These are phyloP conservation scores for Mycena epipterygia DNA, from an alignment of 768 basidiomycete species.

Conservation along the genomic window DNA sequence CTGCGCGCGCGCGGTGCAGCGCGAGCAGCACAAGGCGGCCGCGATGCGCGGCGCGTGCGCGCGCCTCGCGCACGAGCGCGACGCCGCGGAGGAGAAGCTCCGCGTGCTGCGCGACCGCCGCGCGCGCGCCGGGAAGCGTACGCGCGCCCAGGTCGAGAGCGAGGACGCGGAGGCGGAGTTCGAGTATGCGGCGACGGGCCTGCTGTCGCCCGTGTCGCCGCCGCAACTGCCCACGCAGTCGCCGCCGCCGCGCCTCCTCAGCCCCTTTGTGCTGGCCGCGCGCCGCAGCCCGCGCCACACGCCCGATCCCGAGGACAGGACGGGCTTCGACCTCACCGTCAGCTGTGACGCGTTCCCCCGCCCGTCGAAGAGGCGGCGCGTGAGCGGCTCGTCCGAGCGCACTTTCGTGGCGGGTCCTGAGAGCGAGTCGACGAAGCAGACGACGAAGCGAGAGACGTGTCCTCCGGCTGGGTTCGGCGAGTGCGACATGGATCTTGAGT, in stretches of 20 bases:
- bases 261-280: slow-evolving; percentile 32
- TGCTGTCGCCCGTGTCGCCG: slow-evolving; percentile 26
- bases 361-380: slow-evolving; percentile 27
- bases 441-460: slow-evolving; percentile 25
- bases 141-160: slow-evolving; percentile 17
- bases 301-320: slow-evolving; percentile 27
- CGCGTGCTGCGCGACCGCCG: slow-evolving; percentile 42
- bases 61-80: slow-evolving; percentile 50
- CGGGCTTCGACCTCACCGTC: slow-evolving; percentile 32
- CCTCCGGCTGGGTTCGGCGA: slow-evolving; percentile 26
- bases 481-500: slow-evolving; percentile 37
- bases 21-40: slow-evolving; percentile 49
- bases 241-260: slow-evolving; percentile 32
- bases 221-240: slow-evolving; percentile 26
- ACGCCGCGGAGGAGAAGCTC: slow-evolving; percentile 48
- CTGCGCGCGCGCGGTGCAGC: slow-evolving; percentile 45
- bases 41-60: slow-evolving; percentile 47
- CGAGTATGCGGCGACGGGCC: neutral
- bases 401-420: neutral
- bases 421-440: neutral
- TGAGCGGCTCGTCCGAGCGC: slow-evolving; percentile 13
- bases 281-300: slow-evolving; percentile 26
- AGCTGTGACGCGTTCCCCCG: slow-evolving; percentile 19
- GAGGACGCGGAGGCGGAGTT: slow-evolving; percentile 5
- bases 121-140: slow-evolving; percentile 26